These are phyloP conservation scores for Amphibolis antarctica DNA, from an alignment of 106 monocot species.

Conservation along the genomic window DNA sequence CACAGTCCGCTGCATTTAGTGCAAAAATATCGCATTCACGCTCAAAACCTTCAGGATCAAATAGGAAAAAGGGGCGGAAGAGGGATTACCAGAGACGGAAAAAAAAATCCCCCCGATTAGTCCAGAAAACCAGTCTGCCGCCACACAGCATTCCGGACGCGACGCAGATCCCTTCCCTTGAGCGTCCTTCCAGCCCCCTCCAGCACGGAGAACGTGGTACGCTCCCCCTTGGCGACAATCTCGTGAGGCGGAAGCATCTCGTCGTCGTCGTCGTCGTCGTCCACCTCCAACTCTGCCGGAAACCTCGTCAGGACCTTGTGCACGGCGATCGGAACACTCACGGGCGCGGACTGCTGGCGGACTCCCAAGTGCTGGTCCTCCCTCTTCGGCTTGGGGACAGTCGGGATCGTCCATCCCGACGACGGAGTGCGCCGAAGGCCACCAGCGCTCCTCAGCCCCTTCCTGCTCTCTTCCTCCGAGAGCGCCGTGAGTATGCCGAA, in stretches of 20 bases:
- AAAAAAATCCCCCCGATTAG: slow-evolving; percentile 8
- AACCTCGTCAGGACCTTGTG: slow-evolving; percentile 4
- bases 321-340: slow-evolving; percentile 47
- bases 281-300: slow-evolving; percentile 7
- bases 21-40: no score
- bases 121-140: slow-evolving; percentile 65
- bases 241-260: slow-evolving; percentile 78
- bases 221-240: slow-evolving; percentile 58
- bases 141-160: slow-evolving; percentile 66
- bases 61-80: no score
- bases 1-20: no score
- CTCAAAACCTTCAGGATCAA: no score
- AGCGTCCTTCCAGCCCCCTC: slow-evolving; percentile 73
- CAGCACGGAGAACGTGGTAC: slow-evolving; percentile 62
- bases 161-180: slow-evolving; percentile 60
- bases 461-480: slow-evolving; percentile 5
- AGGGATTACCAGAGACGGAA: no score
- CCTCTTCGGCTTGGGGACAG: slow-evolving; percentile 24
- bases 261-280: slow-evolving; percentile 24
- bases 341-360: slow-evolving; percentile 45
- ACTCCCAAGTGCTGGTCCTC: not conserved
- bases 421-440: slow-evolving; percentile 22
- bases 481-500: slow-evolving; percentile 4
- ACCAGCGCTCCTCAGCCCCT: not conserved
- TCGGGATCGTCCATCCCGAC: slow-evolving; percentile 24